A percentile compares a stretch with the other conserved stretches of the same genome.
Evolutionary conservation across 768 basidiomycete species (phyloP).

Genomic region (Pulveroboletus sp.): DNA sequence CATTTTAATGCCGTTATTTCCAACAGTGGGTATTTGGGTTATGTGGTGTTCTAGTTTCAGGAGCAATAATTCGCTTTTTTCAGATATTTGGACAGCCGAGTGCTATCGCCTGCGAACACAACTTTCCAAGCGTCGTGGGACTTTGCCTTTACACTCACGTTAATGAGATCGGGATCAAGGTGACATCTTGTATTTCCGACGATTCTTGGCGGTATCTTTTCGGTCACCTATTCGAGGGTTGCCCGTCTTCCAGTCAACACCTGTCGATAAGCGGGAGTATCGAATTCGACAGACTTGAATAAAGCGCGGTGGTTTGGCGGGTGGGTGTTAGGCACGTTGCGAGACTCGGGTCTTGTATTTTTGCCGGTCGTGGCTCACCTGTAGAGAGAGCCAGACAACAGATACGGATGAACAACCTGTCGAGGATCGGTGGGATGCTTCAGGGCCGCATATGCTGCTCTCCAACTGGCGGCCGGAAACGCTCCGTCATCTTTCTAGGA

Average conservation of each 20-base stretch:
- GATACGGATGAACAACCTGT: slow-evolving; percentile 37
- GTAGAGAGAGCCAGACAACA: slow-evolving; percentile 47
- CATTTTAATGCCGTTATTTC: slow-evolving; percentile 67
- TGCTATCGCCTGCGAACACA: slow-evolving; percentile 78
- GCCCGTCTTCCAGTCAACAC: slow-evolving; percentile 31
- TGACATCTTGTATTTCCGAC: slow-evolving; percentile 71
- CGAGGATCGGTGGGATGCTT: slow-evolving; percentile 32
- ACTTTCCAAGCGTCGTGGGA: slow-evolving; percentile 71
- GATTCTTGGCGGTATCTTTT: slow-evolving; percentile 74
- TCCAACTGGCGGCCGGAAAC: slow-evolving; percentile 24
- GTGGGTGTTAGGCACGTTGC: slow-evolving; percentile 58
- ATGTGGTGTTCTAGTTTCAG: not conserved
- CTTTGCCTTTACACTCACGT: slow-evolving; percentile 76
- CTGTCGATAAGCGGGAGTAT: slow-evolving; percentile 70
- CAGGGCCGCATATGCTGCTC: slow-evolving; percentile 13
- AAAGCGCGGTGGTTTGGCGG: slow-evolving; percentile 75
- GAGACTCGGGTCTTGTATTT: slow-evolving; percentile 37
- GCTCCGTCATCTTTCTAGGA: slow-evolving; percentile 54
- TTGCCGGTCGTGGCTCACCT: slow-evolving; percentile 36
- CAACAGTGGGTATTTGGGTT: slow-evolving; percentile 46
- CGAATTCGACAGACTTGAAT: slow-evolving; percentile 78
- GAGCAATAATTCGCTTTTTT: not conserved
- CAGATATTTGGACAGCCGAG: slow-evolving; percentile 74
- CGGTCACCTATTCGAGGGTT: slow-evolving; percentile 51
- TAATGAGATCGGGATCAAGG: slow-evolving; percentile 47